These are phyloP conservation scores for Graphilbum ipis-grandicollis DNA, from an alignment of 2,329 filamentous ascomycete genomes.

Conservation along the genomic window DNA sequence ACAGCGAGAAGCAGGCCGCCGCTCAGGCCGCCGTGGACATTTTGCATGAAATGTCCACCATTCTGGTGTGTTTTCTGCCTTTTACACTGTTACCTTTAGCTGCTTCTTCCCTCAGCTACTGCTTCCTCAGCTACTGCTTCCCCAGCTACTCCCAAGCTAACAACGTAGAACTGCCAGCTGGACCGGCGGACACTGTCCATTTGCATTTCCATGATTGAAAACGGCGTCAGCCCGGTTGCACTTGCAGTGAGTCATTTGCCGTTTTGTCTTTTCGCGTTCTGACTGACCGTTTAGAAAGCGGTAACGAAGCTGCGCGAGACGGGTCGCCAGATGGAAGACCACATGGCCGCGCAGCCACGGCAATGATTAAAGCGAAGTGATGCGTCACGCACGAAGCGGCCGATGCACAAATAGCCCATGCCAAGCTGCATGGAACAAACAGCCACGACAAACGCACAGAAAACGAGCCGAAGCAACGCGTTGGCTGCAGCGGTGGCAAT, in stretches of 20 bases:
- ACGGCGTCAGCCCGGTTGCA: slow-evolving; percentile 90
- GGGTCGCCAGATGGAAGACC: slow-evolving; percentile 30
- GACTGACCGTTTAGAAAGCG: slow-evolving; percentile 27
- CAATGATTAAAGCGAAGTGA: too few species aligned
- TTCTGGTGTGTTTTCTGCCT: slow-evolving; percentile 72
- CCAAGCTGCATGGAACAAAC: too few species aligned
- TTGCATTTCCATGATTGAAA: slow-evolving; percentile 93
- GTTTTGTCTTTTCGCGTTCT: not conserved
- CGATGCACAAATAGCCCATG: too few species aligned
- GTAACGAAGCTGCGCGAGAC: slow-evolving; percentile 43
- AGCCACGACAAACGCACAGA: too few species aligned
- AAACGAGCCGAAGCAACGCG: too few species aligned
- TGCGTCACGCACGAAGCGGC: too few species aligned
- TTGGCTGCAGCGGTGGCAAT: too few species aligned
- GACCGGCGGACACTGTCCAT: slow-evolving; percentile 83
- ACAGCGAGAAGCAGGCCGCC: slow-evolving; percentile 51
- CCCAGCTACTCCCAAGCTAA: not conserved
- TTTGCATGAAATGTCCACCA: slow-evolving; percentile 69
- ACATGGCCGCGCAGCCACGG: slow-evolving; percentile 13
- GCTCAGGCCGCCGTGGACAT: slow-evolving; percentile 74
- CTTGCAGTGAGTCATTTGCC: slow-evolving; percentile 50
- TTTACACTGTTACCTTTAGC: too few species aligned
- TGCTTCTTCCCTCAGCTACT: too few species aligned
- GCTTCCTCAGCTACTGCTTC: not conserved
- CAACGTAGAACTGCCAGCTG: slow-evolving; percentile 68